A percentile compares a stretch with the other conserved stretches of the same genome.
Conservation (phyloP, 1,284 basidiomycete species). For the Anthracocystis walkeri region DNA sequence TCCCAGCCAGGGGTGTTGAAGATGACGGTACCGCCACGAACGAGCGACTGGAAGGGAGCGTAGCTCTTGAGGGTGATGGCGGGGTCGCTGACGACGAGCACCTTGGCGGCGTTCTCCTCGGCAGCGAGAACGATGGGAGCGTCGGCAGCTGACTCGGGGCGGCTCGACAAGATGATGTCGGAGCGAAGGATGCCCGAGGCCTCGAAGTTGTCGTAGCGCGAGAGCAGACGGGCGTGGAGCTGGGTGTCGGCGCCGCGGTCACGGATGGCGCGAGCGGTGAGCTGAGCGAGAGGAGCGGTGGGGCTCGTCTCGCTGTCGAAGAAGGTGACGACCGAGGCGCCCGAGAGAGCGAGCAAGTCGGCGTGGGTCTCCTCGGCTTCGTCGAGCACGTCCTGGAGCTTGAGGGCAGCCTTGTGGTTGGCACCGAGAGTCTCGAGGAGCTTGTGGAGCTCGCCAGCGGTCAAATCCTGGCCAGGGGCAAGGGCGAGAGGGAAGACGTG, state of each 20-base stretch:
- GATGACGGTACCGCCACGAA: slow-evolving; percentile 62
- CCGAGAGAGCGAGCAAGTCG: slow-evolving; percentile 57
- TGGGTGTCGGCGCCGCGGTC: slow-evolving; percentile 47
- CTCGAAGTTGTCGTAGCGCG: slow-evolving; percentile 67
- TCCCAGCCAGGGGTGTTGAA: slow-evolving; percentile 65
- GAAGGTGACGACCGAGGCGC: slow-evolving; percentile 60
- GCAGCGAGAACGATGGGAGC: slow-evolving; percentile 61
- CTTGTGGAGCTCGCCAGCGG: slow-evolving; percentile 52
- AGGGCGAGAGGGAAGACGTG: slow-evolving; percentile 56
- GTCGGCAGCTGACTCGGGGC: slow-evolving; percentile 48
- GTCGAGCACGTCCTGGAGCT: slow-evolving; percentile 48
- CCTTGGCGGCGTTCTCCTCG: slow-evolving; percentile 51
- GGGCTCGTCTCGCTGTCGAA: slow-evolving; percentile 63
- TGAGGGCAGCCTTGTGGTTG: slow-evolving; percentile 34
- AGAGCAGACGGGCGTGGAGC: slow-evolving; percentile 59
- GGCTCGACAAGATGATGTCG: slow-evolving; percentile 60
- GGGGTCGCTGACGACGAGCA: slow-evolving; percentile 63
- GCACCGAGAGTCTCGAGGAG: slow-evolving; percentile 50
- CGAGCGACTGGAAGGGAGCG: slow-evolving; percentile 60
- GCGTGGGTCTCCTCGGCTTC: slow-evolving; percentile 39
- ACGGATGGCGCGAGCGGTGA: slow-evolving; percentile 60
- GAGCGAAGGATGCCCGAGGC: slow-evolving; percentile 62
- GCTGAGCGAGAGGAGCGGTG: slow-evolving; percentile 54
- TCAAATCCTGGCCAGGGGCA: slow-evolving; percentile 53
- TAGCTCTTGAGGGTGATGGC: slow-evolving; percentile 59